Base-by-base conservation (phyloP, 495 filamentous ascomycete species). In the Lepraria neglecta region DNA sequence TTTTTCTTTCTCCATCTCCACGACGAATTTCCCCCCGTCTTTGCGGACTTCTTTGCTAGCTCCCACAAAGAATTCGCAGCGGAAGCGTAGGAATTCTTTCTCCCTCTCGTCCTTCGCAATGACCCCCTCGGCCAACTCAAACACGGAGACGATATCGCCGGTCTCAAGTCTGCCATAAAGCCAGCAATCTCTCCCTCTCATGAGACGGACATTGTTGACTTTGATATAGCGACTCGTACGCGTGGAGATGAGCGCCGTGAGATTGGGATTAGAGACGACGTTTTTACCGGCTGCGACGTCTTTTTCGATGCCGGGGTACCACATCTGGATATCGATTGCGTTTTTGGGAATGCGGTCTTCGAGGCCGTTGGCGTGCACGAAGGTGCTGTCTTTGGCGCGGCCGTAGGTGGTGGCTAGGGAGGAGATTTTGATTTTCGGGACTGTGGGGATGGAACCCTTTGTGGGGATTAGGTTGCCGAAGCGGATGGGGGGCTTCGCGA, bases 271-370 rank as follows among this genome's bases (percentile, higher is more conserved):
- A 6, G 69, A 72, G 59, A 71, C 75, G 83, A 83, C 94, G 53
- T 83, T 78, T 59, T 82, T 78, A 9, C 83, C 79, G 24, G 80
- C 65, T 28, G 79, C 76, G 31, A 83, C 78, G 5, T 69, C 69
- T 2, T 75, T 69, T 19, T 87, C 83, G 62, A 88, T 84, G 2
- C 79, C 80, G 0, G 80, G 78, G 28, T 82, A 82, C 80, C 84
- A 90, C 65, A 91, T 84, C 17, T 85, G 77, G 56, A 97, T 78
- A 64, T 87, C 84, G 65, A 95, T 80, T n/a, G 86, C 91, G 58
- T 84, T 83, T 66, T 91, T 91, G 6, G 91, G 89, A 35, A 97
- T 83, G 24, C 83, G 85, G 5, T 74, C 80, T 62, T 96, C 87
- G 55, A 71, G 67, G 33, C 67, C 71, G 33, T 81, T 74, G 2